phyloP scores from a whole-genome alignment of 352 stramenopile genomes.

The Pythium rishiriense region DNA sequence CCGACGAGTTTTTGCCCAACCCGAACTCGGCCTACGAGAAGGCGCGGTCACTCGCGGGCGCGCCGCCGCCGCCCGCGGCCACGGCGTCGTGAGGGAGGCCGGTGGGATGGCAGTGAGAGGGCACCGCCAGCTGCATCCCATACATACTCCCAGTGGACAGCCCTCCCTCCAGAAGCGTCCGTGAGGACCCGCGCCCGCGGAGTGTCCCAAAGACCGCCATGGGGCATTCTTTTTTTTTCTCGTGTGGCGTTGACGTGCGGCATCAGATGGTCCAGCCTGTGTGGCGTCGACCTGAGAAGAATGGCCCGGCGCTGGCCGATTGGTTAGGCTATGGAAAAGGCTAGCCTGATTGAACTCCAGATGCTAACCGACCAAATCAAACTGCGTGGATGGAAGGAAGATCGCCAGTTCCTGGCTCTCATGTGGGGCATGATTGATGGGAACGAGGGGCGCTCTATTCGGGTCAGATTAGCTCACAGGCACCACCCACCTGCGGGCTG shows the following conservation, averaged over 20 bases:
- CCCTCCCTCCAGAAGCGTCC: no score
- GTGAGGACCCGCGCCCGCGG: no score
- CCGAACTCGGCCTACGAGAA: constrained; percentile 73
- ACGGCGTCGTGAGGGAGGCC: background rate
- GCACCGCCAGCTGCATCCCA: background rate
- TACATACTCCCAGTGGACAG: background rate
- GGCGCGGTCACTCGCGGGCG: constrained; percentile 9
- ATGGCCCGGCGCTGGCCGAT: background rate
- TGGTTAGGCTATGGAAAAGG: background rate
- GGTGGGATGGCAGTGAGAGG: background rate
- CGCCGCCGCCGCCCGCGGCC: background rate
- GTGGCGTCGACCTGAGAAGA: constrained; percentile 1
- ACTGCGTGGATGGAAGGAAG: constrained; percentile 11
- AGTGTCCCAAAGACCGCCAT: background rate
- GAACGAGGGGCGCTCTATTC: constrained; percentile 5
- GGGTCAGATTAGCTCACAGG: constrained; percentile 14
- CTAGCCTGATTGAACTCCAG: constrained; percentile 8
- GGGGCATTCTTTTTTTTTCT: no score
- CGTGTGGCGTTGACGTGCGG: background rate
- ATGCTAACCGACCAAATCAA: constrained; percentile 2
- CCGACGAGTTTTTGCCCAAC: constrained; percentile 87
- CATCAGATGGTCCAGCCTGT: constrained; percentile 1
- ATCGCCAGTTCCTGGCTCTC: constrained; percentile 8
- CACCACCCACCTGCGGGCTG: constrained; percentile 7
- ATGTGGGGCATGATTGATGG: background rate